A percentile compares a stretch with the other conserved stretches of the same genome.
Evolutionary conservation across 305 asterid genomes (phyloP).

Genomic region (Galium porrigens): DNA sequence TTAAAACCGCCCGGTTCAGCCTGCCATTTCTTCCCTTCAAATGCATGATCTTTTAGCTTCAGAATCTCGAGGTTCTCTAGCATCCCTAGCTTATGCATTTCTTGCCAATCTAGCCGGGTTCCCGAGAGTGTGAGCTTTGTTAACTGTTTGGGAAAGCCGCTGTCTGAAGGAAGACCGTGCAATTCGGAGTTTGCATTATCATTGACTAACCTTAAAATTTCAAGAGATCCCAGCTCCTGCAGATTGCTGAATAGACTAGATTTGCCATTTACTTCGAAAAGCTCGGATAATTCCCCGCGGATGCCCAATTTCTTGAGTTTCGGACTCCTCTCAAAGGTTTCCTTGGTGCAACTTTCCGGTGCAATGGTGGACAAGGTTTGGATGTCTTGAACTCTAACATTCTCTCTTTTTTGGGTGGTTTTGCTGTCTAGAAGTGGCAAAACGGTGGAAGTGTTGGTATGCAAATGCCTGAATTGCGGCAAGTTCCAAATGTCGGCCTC

Average conservation of each 20-base stretch:
- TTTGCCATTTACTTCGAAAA: neutral
- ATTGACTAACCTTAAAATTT: conserved; percentile 4
- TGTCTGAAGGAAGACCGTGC: neutral
- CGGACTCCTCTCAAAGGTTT: neutral
- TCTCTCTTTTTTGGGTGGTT: neutral
- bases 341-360: neutral
- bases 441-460: conserved; percentile 6
- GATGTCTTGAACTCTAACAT: neutral
- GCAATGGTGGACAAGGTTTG: conserved; percentile 4
- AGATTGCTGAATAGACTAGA: neutral
- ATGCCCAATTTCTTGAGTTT: conserved; percentile 1
- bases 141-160: neutral
- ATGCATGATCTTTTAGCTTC: conserved; percentile 6
- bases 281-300: neutral
- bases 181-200: neutral
- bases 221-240: neutral
- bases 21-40: neutral
- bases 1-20: neutral
- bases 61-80: conserved; percentile 3
- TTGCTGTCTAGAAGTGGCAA: neutral
- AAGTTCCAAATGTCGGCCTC: neutral
- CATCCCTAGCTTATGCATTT: neutral
- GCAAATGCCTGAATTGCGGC: conserved; percentile 3
- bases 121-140: conserved; percentile 1
- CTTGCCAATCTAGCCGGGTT: conserved; percentile 2